Conservation (phyloP, 2,329 filamentous ascomycete species). For the Ophiostoma australiae region DNA sequence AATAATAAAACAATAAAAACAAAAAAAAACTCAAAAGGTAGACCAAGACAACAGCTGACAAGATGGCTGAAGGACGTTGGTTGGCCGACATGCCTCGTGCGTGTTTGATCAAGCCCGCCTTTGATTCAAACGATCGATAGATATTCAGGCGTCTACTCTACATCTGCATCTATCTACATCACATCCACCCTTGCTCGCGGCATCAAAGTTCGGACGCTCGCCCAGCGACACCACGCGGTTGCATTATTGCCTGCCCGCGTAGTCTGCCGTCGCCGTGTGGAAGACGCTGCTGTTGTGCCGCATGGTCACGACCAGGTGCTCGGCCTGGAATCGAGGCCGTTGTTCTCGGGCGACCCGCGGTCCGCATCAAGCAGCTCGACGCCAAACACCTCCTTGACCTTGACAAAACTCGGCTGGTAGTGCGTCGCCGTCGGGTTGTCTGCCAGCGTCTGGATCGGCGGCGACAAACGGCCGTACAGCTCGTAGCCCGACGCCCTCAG, state of each 20-base stretch:
- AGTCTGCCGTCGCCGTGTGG: constrained; percentile 34
- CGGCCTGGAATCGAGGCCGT: background rate
- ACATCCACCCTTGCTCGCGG: background rate
- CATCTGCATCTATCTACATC: background rate
- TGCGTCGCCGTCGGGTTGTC: constrained; percentile 24
- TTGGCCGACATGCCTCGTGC: background rate
- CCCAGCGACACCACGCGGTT: constrained; percentile 34
- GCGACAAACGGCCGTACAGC: constrained; percentile 44
- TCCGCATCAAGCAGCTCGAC: background rate
- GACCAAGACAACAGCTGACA: background rate
- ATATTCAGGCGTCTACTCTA: background rate
- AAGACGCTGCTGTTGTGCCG: constrained; percentile 35
- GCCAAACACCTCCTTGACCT: constrained; percentile 4
- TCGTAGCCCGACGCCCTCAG: constrained; percentile 66
- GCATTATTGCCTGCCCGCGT: constrained; percentile 32
- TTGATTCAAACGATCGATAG: background rate
- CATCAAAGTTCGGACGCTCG: constrained; percentile 32
- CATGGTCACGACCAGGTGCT: constrained; percentile 27
- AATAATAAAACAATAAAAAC: background rate
- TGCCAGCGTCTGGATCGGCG: constrained; percentile 30
- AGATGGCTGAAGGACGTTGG: background rate
- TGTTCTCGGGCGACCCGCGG: background rate
- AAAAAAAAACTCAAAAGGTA: background rate
- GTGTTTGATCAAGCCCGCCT: background rate
- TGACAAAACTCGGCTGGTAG: background rate